A percentile compares a stretch with the other conserved stretches of the same genome.
Conservation (phyloP, 192 early-diverging fungal genomes). For the Geranomyces variabilis region DNA sequence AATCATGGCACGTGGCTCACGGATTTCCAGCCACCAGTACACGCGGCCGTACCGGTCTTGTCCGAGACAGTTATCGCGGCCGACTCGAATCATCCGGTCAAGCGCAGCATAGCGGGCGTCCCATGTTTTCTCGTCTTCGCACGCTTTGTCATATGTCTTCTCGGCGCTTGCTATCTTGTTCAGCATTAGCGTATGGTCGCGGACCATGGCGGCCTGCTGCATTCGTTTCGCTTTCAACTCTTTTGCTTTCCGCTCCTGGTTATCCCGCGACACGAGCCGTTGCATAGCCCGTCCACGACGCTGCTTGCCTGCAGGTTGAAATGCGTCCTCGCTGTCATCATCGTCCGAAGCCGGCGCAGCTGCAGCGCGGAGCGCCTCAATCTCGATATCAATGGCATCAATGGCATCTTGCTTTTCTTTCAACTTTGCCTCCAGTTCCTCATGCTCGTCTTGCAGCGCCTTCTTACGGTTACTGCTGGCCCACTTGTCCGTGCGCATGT, state of each 20-base stretch:
- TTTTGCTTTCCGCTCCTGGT: not conserved
- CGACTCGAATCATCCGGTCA: not conserved
- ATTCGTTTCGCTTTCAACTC: not conserved
- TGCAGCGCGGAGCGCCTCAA: not conserved
- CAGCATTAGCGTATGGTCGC: not conserved
- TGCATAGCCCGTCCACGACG: constrained; percentile 1
- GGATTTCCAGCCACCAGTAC: constrained; percentile 3
- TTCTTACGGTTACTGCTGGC: not conserved
- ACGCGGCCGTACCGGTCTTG: constrained; percentile 6
- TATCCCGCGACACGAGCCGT: constrained; percentile 5
- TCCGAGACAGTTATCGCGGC: not conserved
- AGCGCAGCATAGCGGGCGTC: not conserved
- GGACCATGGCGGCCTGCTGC: not conserved
- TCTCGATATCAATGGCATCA: not conserved
- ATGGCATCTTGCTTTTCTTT: not conserved
- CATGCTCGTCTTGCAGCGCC: constrained; percentile 5
- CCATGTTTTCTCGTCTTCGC: constrained; percentile 6
- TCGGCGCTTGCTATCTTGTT: not conserved
- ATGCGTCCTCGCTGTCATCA: not conserved
- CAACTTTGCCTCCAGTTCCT: not conserved
- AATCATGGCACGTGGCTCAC: not conserved
- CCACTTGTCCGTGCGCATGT: constrained; percentile 26
- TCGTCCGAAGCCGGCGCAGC: not conserved
- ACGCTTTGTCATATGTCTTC: not conserved
- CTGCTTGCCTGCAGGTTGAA: not conserved